Conservation (phyloP, 129 eudicot species). For the Ambrosia trifida region DNA sequence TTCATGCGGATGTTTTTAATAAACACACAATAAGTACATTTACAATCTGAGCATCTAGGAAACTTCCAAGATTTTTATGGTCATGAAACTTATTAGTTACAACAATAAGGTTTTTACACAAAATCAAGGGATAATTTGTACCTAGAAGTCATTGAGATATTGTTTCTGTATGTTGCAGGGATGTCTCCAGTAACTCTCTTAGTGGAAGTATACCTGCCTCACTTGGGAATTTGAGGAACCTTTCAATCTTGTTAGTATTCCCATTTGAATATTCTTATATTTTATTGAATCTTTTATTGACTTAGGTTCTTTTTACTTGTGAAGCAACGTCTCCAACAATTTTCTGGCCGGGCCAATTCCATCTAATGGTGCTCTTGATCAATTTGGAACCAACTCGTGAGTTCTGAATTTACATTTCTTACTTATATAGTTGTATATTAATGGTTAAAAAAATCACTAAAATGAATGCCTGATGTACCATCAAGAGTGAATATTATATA, state of each 20-base stretch:
- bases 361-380: conserved; percentile 69
- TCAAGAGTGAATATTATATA: not conserved
- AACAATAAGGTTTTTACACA: not conserved
- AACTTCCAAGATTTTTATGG: not conserved
- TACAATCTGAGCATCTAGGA: not conserved
- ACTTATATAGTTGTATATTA: conserved; percentile 1
- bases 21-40: not conserved
- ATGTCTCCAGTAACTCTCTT: conserved; percentile 92
- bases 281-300: conserved; percentile 9
- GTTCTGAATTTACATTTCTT: conserved; percentile 29
- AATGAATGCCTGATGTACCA: conserved; percentile 5
- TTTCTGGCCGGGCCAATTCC: conserved; percentile 84
- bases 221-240: conserved; percentile 72
- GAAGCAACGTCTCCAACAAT: conserved; percentile 88
- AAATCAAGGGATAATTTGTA: conserved; percentile 5
- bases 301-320: conserved; percentile 22
- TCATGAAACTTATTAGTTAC: not conserved
- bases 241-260: conserved; percentile 61
- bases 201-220: conserved; percentile 90
- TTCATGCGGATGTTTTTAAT: not conserved
- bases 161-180: conserved; percentile 52
- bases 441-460: not conserved
- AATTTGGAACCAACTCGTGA: conserved; percentile 69
- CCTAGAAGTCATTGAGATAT: conserved; percentile 8
- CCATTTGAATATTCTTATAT: conserved; percentile 2